Evolutionary conservation across 2,329 filamentous ascomycete species (phyloP).

Genomic region (Fusarium odoratissimum): DNA sequence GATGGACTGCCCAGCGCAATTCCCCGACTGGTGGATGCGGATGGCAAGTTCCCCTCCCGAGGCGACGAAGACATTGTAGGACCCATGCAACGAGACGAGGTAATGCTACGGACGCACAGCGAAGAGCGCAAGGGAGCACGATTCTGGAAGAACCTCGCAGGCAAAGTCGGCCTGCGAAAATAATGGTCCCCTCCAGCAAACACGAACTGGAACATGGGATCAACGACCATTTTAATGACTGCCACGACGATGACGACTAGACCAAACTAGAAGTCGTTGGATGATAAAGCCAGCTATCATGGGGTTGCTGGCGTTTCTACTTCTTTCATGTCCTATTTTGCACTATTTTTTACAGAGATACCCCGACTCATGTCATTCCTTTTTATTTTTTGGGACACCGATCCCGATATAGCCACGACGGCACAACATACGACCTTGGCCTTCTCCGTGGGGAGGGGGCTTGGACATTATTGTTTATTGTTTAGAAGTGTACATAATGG

Average conservation of each 20-base stretch:
- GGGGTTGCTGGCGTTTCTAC: conserved; percentile 36
- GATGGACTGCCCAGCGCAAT: conserved; percentile 72
- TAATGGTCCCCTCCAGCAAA: conserved; percentile 28
- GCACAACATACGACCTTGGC: conserved; percentile 31
- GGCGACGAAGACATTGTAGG: conserved; percentile 95
- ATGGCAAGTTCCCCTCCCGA: conserved; percentile 87
- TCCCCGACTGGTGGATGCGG: conserved; percentile 75
- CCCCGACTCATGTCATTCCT: conserved; percentile 47
- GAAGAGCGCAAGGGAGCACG: conserved; percentile 58
- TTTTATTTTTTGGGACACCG: conserved; percentile 26
- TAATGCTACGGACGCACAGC: conserved; percentile 61
- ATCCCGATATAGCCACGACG: conserved; percentile 40
- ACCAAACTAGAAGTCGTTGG: conserved; percentile 35
- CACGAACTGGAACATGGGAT: conserved; percentile 9
- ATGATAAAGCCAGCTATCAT: conserved; percentile 31
- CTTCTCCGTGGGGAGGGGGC: conserved; percentile 7
- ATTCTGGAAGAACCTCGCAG: conserved; percentile 62
- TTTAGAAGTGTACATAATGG: conserved; percentile 44
- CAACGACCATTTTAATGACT: conserved; percentile 41
- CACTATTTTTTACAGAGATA: conserved; percentile 40
- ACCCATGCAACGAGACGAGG: conserved; percentile 78
- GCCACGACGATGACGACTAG: conserved; percentile 39
- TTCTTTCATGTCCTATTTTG: conserved; percentile 33
- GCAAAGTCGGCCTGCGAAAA: conserved; percentile 55
- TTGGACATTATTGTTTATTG: conserved; percentile 42